Evolutionary conservation across 331 rosid species (phyloP).

Genomic region (Acacia pycnantha): DNA sequence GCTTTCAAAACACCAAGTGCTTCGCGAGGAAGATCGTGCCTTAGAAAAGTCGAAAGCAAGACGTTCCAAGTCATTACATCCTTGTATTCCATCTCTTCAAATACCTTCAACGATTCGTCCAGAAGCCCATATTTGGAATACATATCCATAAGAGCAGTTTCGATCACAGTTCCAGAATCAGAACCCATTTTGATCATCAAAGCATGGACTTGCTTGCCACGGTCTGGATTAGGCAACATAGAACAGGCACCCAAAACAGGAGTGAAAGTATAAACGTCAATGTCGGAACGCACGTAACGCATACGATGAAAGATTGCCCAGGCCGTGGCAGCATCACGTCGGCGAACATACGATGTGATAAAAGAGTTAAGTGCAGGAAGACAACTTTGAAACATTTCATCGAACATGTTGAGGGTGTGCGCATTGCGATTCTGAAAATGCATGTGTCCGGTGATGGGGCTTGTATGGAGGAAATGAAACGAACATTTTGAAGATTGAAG

Average conservation of each 20-base stretch:
- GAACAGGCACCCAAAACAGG: slow-evolving; percentile 51
- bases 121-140: slow-evolving; percentile 51
- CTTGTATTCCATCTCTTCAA: slow-evolving; percentile 51
- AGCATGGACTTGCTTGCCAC: slow-evolving; percentile 51
- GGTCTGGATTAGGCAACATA: slow-evolving; percentile 16
- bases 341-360: slow-evolving; percentile 44
- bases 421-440: neutral
- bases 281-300: slow-evolving; percentile 37
- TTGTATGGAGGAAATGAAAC: slow-evolving; percentile 2
- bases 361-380: slow-evolving; percentile 41
- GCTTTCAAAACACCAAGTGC: slow-evolving; percentile 44
- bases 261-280: slow-evolving; percentile 49
- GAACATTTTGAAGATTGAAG: neutral
- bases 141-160: slow-evolving; percentile 59
- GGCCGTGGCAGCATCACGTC: slow-evolving; percentile 30
- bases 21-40: slow-evolving; percentile 45
- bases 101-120: slow-evolving; percentile 42
- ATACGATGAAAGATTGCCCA: slow-evolving; percentile 44
- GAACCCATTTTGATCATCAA: slow-evolving; percentile 46
- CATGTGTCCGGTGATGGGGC: neutral
- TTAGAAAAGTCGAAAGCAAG: slow-evolving; percentile 42
- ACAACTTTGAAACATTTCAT: slow-evolving; percentile 38
- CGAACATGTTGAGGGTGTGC: slow-evolving; percentile 38
- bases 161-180: slow-evolving; percentile 42
- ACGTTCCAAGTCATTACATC: slow-evolving; percentile 69